Percentiles rank a stretch among this genome's conserved stretches.
phyloP scores from a whole-genome alignment of 1,284 basidiomycete species.

The Xerocomus alliaceus region DNA sequence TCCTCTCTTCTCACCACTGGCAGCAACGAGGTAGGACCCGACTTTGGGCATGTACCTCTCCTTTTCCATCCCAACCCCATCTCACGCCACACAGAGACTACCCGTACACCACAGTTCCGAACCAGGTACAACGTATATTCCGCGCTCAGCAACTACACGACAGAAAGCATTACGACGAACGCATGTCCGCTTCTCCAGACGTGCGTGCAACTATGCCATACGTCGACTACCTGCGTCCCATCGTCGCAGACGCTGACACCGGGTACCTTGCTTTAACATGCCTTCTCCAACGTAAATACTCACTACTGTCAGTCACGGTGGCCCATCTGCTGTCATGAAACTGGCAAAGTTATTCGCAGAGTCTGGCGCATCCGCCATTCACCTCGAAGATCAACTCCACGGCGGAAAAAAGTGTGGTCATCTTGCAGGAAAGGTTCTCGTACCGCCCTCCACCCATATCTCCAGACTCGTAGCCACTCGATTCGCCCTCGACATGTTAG shows the following conservation, averaged over 20 bases:
- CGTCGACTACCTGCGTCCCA: conserved; percentile 90
- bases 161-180: conserved; percentile 86
- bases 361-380: conserved; percentile 88
- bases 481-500: conserved; percentile 88
- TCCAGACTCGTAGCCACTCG: conserved; percentile 84
- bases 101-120: conserved; percentile 93
- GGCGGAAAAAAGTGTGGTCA: conserved; percentile 95
- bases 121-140: conserved; percentile 87
- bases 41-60: conserved; percentile 78
- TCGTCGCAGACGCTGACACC: conserved; percentile 94
- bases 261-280: conserved; percentile 59
- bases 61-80: not conserved
- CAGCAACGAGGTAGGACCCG: conserved; percentile 96
- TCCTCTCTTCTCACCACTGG: conserved; percentile 90
- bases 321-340: conserved; percentile 96
- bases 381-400: conserved; percentile 91
- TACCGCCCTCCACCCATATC: conserved; percentile 86
- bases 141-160: conserved; percentile 88
- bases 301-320: conserved; percentile 72
- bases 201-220: conserved; percentile 73
- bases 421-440: conserved; percentile 91
- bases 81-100: conserved; percentile 68
- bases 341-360: conserved; percentile 92
- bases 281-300: conserved; percentile 8
- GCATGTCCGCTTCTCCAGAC: conserved; percentile 70